Evolutionary conservation across 495 filamentous ascomycete species (phyloP).

Genomic region (Aspergillus steynii): DNA sequence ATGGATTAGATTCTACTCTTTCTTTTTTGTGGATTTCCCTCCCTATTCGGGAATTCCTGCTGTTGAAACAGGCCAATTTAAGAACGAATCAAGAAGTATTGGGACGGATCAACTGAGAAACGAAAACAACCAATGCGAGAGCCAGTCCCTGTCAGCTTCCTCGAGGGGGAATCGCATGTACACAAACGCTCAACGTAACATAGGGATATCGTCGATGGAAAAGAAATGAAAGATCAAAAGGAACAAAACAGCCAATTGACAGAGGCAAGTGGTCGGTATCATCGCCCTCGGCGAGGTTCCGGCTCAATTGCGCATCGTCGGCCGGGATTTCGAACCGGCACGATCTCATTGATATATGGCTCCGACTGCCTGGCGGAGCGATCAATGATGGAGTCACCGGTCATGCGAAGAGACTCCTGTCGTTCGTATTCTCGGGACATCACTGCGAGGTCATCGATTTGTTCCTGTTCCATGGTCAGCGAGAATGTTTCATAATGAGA

Average conservation of each 20-base stretch:
- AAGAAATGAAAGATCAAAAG: neutral
- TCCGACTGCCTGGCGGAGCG: constrained; percentile 30
- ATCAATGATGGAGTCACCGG: constrained; percentile 26
- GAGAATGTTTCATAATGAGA: neutral
- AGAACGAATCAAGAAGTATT: neutral
- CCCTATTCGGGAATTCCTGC: neutral
- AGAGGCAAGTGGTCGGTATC: neutral
- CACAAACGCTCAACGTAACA: neutral
- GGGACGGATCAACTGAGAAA: neutral
- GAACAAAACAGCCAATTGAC: neutral
- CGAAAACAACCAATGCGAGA: neutral
- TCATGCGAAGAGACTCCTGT: constrained; percentile 52
- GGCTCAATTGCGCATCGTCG: constrained; percentile 33
- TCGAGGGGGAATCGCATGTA: neutral
- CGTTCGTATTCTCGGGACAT: constrained; percentile 55
- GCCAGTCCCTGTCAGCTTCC: neutral
- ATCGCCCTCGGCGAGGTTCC: constrained; percentile 33
- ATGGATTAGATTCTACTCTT: neutral
- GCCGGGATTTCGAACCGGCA: constrained; percentile 38
- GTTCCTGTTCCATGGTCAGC: constrained; percentile 35
- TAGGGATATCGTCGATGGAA: neutral
- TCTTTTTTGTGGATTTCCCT: neutral
- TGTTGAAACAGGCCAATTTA: neutral
- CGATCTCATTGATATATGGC: constrained; percentile 53
- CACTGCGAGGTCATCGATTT: constrained; percentile 54